phyloP scores from a whole-genome alignment of 2,329 filamentous ascomycete genomes.

The Xylariaceae sp. region DNA sequence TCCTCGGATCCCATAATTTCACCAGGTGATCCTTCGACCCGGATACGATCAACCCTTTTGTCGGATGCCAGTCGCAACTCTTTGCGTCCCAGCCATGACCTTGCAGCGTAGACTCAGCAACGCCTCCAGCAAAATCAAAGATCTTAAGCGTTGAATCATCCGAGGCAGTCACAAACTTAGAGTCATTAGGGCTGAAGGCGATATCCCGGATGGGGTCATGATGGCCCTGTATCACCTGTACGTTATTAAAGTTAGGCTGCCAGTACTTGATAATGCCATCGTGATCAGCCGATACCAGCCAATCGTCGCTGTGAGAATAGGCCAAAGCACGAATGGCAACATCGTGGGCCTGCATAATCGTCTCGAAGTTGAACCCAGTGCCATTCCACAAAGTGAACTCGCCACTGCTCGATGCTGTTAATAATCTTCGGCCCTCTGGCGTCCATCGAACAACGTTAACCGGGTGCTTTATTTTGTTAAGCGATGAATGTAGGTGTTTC shows the following conservation, averaged over 20 bases:
- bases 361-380: constrained; percentile 99
- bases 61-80: constrained; percentile 96
- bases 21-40: constrained; percentile 97
- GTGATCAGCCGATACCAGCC: constrained; percentile 94
- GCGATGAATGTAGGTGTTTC: constrained; percentile 96
- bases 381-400: constrained; percentile 99
- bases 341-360: constrained; percentile 98
- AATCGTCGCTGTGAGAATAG: constrained; percentile 96
- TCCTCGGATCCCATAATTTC: constrained; percentile 98
- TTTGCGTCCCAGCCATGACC: constrained; percentile 99
- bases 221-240: constrained; percentile 92
- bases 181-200: constrained; percentile 90
- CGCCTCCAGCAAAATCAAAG: constrained; percentile 90
- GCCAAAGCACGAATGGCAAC: constrained; percentile 80
- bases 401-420: constrained; percentile 94
- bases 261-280: constrained; percentile 97
- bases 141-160: constrained; percentile 95
- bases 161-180: constrained; percentile 94
- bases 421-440: constrained; percentile 86
- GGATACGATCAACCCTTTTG: constrained; percentile 91
- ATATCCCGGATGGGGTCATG: constrained; percentile 88
- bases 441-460: constrained; percentile 98
- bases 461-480: constrained; percentile 97
- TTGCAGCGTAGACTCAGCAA: constrained; percentile 81
- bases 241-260: constrained; percentile 99